Percentiles rank a stretch among this genome's conserved stretches.
Evolutionary conservation across 2,329 filamentous ascomycete species (phyloP).

Genomic region (Arachnomyces sp.): DNA sequence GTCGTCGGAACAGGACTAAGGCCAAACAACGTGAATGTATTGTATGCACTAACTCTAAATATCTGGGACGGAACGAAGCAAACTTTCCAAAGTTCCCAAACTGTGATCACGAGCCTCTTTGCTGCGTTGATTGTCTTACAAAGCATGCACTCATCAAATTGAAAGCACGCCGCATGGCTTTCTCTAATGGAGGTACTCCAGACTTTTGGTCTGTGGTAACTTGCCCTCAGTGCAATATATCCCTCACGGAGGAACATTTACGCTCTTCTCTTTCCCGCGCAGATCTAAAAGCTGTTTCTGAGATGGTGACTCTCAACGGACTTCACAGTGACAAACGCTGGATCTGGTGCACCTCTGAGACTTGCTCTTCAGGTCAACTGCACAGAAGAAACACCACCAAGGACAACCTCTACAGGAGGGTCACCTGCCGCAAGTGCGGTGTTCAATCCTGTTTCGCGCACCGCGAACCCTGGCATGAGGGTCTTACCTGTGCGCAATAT

Average conservation of each 20-base stretch:
- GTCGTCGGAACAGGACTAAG: neutral
- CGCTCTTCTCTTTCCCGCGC: slow-evolving; percentile 3
- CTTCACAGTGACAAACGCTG: slow-evolving; percentile 4
- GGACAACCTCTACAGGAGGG: slow-evolving; percentile 2
- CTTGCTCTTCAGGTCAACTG: slow-evolving; percentile 4
- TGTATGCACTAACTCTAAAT: slow-evolving; percentile 8
- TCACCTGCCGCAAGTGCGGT: slow-evolving; percentile 11
- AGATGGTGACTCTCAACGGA: neutral
- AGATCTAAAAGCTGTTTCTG: neutral
- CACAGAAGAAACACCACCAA: neutral
- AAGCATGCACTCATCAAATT: slow-evolving; percentile 4
- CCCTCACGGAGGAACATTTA: slow-evolving; percentile 2
- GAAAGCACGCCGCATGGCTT: slow-evolving; percentile 1
- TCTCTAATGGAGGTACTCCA: neutral
- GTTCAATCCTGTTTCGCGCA: slow-evolving; percentile 12
- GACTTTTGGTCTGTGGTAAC: slow-evolving; percentile 6
- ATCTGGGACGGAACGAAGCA: slow-evolving; percentile 2
- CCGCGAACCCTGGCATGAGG: slow-evolving; percentile 12
- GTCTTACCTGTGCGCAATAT: slow-evolving; percentile 11
- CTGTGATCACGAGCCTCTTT: slow-evolving; percentile 6
- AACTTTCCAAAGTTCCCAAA: slow-evolving; percentile 7
- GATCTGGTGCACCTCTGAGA: slow-evolving; percentile 3
- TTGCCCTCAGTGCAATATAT: slow-evolving; percentile 6
- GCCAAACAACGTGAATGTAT: slow-evolving; percentile 6
- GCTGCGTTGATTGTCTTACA: slow-evolving; percentile 8